phyloP scores from a whole-genome alignment of 2,329 filamentous ascomycete genomes.

The Pseudogymnoascus sp. region DNA sequence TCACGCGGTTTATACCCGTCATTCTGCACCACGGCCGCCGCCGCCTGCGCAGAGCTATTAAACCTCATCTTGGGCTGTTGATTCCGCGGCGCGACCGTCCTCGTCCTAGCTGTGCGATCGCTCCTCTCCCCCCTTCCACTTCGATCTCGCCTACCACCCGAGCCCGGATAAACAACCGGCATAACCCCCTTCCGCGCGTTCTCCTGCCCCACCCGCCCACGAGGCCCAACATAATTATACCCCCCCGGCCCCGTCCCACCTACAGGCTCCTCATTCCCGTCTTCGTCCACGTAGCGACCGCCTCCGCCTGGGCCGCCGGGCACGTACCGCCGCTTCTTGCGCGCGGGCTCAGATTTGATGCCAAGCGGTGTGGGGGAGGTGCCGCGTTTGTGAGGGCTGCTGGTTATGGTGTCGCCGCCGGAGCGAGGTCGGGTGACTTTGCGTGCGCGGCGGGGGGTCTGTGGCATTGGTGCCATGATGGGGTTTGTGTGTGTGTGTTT shows the following conservation, averaged over 20 bases:
- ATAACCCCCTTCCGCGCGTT: constrained; percentile 38
- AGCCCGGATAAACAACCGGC: constrained; percentile 33
- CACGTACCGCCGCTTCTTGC: constrained; percentile 67
- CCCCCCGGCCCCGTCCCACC: constrained; percentile 39
- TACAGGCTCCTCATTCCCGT: constrained; percentile 52
- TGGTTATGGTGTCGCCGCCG: not conserved
- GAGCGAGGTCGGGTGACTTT: not conserved
- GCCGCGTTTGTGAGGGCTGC: not conserved
- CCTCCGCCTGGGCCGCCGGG: constrained; percentile 82
- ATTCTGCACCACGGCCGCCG: constrained; percentile 78
- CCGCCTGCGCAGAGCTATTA: constrained; percentile 71
- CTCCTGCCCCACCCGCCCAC: constrained; percentile 43
- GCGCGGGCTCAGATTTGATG: not conserved
- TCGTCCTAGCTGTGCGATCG: constrained; percentile 29
- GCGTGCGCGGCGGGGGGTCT: not conserved
- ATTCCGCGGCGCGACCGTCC: constrained; percentile 25
- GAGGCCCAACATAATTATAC: constrained; percentile 43
- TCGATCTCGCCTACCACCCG: not conserved
- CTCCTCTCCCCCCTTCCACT: constrained; percentile 40
- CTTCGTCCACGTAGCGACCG: constrained; percentile 71
- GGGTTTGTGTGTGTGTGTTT: not conserved
- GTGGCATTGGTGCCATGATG: not conserved
- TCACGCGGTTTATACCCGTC: constrained; percentile 97
- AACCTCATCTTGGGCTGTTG: constrained; percentile 54
- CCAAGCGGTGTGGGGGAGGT: not conserved